Evolutionary conservation across 2,329 filamentous ascomycete genomes (phyloP), one percentile per base, ranked within the genome.

Genomic region (Chaetothyriales sp.): DNA sequence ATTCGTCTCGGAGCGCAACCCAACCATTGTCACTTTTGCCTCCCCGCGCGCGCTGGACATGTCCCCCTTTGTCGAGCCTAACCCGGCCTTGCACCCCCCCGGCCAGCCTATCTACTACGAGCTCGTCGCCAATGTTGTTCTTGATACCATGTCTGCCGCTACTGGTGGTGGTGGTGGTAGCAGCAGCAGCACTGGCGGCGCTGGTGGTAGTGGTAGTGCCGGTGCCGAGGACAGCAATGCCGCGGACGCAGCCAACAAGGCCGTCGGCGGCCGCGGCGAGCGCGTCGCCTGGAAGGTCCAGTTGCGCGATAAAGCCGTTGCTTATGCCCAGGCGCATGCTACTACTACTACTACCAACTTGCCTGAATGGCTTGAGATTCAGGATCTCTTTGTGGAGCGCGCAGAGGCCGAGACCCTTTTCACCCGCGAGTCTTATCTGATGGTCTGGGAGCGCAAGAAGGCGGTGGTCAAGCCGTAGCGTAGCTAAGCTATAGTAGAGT

Each of bases 1-100:
- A 66, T 98, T 98, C 63, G 86, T 98, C 18, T 79, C 84, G 1
- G 90, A 96, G 69, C 84, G 92, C 48, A 98, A 98, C 66, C 92
- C 90, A 1, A 98, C 92, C 8, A 98, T 98, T 62, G 92, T 98
- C 56, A 96, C 90, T 0, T 98, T 96, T 67, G 86, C 90, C 57
- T 83, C 86, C 5, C 78, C 86, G 3, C 77, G 83, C 63, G 79
- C 83, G 43, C 79, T 98, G 7, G 88, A 98, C 65, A 82, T 95
- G 73, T 77, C 81, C 4, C 88, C 89, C 0, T 96, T 92, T 62
- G 87, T 95, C 10, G 87, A 96, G 69, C 89, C 90, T 0, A 86
- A 89, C 62, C 84, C 86, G 0, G 68, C 74, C 4, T 64, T 83
- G 39, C 80, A 83, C 65, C 77, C 81, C 0, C 78, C 79, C 0